Evolutionary conservation across 495 filamentous ascomycete species (phyloP), one percentile per base, ranked within the genome.

Genomic region (Penicillium nucicola): DNA sequence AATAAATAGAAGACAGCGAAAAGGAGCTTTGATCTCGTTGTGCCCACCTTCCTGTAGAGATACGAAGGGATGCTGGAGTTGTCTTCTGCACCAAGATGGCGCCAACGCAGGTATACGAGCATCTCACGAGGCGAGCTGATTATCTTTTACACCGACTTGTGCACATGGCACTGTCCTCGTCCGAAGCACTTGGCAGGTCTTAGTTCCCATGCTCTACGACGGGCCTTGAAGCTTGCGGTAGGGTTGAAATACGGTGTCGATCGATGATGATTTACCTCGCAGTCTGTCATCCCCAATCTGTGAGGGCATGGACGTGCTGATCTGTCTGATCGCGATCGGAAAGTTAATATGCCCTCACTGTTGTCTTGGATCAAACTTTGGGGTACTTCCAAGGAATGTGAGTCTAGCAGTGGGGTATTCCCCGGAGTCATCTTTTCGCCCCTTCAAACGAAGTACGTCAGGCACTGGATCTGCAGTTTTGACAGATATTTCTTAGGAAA

Each of bases 251-350:
- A 46, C 49, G 45, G 39, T 48, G 17, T 33, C 50, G 52, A 55
- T 40, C 15, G 11, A 15, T 20, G 33, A 58, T 43, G 48, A 58
- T 61, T 52, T 50, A 52, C 58, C 58, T 46, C 58, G 49, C 61
- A 53, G 44, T 43, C 52, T 55, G 54, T 54, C 40, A 53, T n/a
- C 49, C 37, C 30, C 22, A 30, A 11, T 5, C 12, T 22, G 42
- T 10, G 53, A 50, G 28, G 25, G 18, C 17, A 23, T 47, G 42
- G 35, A 3, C 4, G 15, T 30, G 32, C 1, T 22, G 44, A 46
- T 19, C 33, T 14, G 6, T 6, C 20, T 33, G 22, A 48, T 43
- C 46, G 23, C 10, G 32, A 53, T 51, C 47, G 30, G 31, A 48
- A 30, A n/a, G 48, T 31, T 22, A 34, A 32, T 42, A 8, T 28